These are phyloP conservation scores for Solanum bukasovii DNA, from an alignment of 257 asterid genomes.

Conservation along the genomic window DNA sequence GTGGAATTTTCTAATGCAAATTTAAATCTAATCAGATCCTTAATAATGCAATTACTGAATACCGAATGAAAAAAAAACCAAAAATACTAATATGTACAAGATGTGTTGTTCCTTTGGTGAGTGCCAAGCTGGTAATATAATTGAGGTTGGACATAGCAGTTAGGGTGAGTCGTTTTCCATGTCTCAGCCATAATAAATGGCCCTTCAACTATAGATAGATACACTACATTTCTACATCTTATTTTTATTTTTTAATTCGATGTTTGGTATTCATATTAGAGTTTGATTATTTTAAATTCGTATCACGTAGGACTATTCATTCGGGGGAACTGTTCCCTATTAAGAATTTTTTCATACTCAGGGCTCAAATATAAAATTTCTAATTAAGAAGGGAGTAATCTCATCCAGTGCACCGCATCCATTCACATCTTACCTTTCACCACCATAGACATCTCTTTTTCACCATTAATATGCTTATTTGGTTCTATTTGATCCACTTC, in stretches of 20 bases:
- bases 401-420: too few relatives aligned
- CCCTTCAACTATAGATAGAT: background rate
- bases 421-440: background rate
- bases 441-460: background rate
- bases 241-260: too few relatives aligned
- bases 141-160: background rate
- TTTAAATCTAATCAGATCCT: background rate
- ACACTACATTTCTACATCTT: background rate
- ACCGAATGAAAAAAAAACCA: too few relatives aligned
- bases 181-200: background rate
- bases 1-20: fast-evolving
- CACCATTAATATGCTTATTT: background rate
- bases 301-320: too few relatives aligned
- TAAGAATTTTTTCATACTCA: too few relatives aligned
- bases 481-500: background rate
- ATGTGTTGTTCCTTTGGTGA: background rate
- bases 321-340: fast-evolving
- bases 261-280: too few relatives aligned
- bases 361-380: too few relatives aligned
- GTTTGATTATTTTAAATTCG: too few relatives aligned
- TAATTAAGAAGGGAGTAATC: too few relatives aligned
- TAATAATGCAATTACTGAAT: background rate
- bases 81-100: background rate
- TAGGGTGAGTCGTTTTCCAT: background rate
- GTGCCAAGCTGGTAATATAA: background rate